phyloP scores from a whole-genome alignment of 2,329 filamentous ascomycete genomes.

The Colletotrichum cereale region DNA sequence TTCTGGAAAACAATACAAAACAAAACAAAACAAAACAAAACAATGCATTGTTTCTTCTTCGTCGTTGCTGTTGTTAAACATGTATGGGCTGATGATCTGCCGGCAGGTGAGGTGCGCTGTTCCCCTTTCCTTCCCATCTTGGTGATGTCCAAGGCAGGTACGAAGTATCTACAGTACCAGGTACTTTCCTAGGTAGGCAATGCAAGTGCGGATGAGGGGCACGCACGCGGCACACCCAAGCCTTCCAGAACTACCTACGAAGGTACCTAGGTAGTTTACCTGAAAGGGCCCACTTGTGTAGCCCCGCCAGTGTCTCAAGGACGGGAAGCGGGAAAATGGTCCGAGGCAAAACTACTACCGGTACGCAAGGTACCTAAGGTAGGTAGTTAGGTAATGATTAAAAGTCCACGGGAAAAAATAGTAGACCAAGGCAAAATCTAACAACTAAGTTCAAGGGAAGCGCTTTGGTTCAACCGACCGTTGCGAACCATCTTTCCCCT shows the following conservation, averaged over 20 bases:
- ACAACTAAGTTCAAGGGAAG: too few species aligned
- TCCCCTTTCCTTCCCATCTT: slow-evolving; percentile 6
- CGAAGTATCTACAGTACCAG: too few species aligned
- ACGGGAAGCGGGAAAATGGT: neutral
- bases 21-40: too few species aligned
- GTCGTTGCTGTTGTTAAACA: neutral
- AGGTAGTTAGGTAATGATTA: neutral
- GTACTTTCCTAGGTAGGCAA: neutral
- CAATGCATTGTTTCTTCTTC: neutral
- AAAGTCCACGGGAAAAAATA: too few species aligned
- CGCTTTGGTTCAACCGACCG: neutral
- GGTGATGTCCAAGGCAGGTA: too few species aligned
- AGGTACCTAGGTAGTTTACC: neutral
- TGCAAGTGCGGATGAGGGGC: neutral
- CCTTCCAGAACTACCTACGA: neutral
- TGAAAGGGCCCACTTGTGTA: neutral
- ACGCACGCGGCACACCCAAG: too few species aligned
- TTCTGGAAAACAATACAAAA: neutral
- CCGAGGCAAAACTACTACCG: neutral
- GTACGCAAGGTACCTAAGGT: neutral
- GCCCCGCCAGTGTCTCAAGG: slow-evolving; percentile 2
- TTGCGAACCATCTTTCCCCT: neutral
- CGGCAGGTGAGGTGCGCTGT: neutral
- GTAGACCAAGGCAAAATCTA: neutral
- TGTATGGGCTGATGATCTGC: neutral